These are phyloP conservation scores for Lepidium campestre DNA, from an alignment of 441 rosid species.

Conservation along the genomic window DNA sequence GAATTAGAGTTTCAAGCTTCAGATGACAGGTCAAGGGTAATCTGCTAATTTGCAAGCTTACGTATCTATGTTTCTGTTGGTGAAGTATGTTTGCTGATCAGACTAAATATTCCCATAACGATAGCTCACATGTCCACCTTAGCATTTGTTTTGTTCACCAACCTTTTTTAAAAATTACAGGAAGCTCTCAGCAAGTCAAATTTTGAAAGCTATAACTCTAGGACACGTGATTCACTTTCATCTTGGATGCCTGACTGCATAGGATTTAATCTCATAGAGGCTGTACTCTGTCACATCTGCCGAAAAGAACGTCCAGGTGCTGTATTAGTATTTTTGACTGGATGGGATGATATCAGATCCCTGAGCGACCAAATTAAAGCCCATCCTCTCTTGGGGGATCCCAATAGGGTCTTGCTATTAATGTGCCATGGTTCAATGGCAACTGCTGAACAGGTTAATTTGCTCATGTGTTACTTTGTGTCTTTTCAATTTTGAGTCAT, in stretches of 20 bases:
- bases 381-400: conserved; percentile 98
- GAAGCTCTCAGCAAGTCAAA: conserved; percentile 85
- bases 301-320: conserved; percentile 95
- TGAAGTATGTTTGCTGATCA: neutral
- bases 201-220: conserved; percentile 81
- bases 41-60: neutral
- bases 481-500: neutral
- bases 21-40: neutral
- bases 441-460: conserved; percentile 82
- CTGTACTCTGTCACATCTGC: conserved; percentile 92
- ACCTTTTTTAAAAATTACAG: conserved; percentile 34
- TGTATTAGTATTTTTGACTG: conserved; percentile 95
- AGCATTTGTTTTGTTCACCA: neutral
- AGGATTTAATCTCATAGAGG: conserved; percentile 96
- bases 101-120: neutral
- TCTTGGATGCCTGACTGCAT: conserved; percentile 92
- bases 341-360: conserved; percentile 98
- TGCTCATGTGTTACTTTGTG: conserved; percentile 5
- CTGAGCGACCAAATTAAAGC: conserved; percentile 93
- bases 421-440: conserved; percentile 99
- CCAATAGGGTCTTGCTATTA: conserved; percentile 84
- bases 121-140: neutral
- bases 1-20: conserved; percentile 1
- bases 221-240: conserved; percentile 84
- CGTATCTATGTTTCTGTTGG: neutral